Conservation (phyloP, 148 eudicot species). For the Rhododendron molle region DNA sequence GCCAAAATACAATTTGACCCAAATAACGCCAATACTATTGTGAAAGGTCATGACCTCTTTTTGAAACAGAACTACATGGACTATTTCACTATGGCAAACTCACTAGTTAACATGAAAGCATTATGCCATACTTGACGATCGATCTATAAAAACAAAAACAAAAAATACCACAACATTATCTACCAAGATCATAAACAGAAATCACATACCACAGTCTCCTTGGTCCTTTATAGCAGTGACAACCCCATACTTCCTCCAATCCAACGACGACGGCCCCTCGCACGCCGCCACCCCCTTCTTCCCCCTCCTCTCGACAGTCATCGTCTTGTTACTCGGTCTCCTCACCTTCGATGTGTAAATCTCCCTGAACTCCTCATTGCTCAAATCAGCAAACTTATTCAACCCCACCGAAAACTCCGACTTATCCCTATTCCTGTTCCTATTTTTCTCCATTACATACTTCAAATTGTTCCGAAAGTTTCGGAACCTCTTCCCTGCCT, state of each 20-base stretch:
- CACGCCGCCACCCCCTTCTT: conserved; percentile 17
- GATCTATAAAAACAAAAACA: not conserved
- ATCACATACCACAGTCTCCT: conserved; percentile 45
- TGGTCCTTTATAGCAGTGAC: conserved; percentile 57
- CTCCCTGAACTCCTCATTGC: conserved; percentile 55
- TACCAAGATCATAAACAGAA: not conserved
- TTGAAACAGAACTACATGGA: not conserved
- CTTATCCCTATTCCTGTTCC: conserved; percentile 13
- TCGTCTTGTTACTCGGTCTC: conserved; percentile 18
- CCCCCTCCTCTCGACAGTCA: conserved; percentile 1
- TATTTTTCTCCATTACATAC: conserved; percentile 35
- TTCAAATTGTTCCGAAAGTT: conserved; percentile 42
- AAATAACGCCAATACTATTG: not conserved
- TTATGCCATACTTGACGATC: not conserved
- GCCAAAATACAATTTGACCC: no score
- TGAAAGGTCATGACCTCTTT: not conserved
- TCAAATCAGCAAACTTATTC: conserved; percentile 69
- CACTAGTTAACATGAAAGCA: not conserved
- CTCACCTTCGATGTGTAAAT: conserved; percentile 26
- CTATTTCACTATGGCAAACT: not conserved
- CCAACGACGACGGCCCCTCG: conserved; percentile 47
- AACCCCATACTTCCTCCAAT: conserved; percentile 56
- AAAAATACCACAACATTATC: not conserved
- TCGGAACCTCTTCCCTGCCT: conserved; percentile 35
- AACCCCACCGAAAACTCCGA: conserved; percentile 42